phyloP scores from a whole-genome alignment of 2,329 filamentous ascomycete species.

The Ilyonectria destructans region DNA sequence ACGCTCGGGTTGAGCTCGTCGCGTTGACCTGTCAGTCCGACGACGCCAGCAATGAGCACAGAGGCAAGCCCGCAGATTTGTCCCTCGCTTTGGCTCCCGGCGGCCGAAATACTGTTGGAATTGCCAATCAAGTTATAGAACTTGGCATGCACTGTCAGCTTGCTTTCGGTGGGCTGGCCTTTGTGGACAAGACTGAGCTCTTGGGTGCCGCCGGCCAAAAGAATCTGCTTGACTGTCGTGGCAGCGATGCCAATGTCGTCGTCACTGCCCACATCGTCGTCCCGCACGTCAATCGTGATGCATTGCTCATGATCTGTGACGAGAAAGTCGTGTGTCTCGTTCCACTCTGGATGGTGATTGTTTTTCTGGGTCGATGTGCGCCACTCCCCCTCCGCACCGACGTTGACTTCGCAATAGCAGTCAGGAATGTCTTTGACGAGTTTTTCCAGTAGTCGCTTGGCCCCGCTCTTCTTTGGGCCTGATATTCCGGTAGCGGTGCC shows the following conservation, averaged over 20 bases:
- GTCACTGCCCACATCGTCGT: conserved; percentile 45
- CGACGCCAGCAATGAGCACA: conserved; percentile 44
- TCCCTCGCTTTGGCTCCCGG: conserved; percentile 37
- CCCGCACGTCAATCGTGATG: conserved; percentile 43
- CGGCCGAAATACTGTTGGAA: conserved; percentile 37
- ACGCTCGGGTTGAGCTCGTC: conserved; percentile 48
- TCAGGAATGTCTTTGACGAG: conserved; percentile 47
- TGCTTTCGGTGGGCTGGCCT: conserved; percentile 40
- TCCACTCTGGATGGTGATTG: conserved; percentile 45
- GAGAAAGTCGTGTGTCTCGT: conserved; percentile 49
- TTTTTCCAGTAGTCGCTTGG: conserved; percentile 42
- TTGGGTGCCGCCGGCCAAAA: conserved; percentile 41
- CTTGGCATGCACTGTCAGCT: conserved; percentile 42
- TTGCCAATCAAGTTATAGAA: conserved; percentile 45
- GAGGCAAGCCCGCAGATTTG: conserved; percentile 46
- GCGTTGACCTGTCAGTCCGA: conserved; percentile 41
- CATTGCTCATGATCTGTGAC: conserved; percentile 46
- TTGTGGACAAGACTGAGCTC: conserved; percentile 42
- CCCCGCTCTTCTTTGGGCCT: conserved; percentile 45
- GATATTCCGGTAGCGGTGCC: conserved; percentile 42
- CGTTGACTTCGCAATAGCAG: conserved; percentile 44
- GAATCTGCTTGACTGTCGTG: conserved; percentile 44
- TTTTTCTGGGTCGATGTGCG: conserved; percentile 47
- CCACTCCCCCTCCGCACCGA: conserved; percentile 46
- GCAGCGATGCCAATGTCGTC: conserved; percentile 45